Evolutionary conservation across 192 early-diverging fungal species (phyloP).

Genomic region (Phlyctochytrium arcticum): DNA sequence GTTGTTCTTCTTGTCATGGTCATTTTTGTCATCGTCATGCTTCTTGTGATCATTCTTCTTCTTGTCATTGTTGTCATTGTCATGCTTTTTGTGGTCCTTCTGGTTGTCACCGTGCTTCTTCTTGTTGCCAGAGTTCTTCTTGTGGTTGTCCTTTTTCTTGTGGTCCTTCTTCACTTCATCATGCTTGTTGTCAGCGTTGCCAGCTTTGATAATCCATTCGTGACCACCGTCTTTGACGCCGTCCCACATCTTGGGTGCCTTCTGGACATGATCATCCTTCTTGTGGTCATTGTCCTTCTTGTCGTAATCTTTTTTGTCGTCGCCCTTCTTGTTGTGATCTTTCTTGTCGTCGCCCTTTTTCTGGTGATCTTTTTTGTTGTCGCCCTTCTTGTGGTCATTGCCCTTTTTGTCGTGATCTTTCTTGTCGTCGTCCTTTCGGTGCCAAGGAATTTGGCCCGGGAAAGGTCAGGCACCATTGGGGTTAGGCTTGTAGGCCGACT

Average conservation of each 20-base stretch:
- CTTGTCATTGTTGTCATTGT: not conserved
- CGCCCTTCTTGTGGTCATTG: not conserved
- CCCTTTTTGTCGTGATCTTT: not conserved
- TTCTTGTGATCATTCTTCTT: not conserved
- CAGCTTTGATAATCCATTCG: too few relatives aligned
- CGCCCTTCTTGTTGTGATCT: not conserved
- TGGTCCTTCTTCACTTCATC: not conserved
- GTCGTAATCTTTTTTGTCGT: too few relatives aligned
- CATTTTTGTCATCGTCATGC: not conserved
- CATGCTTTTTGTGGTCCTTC: not conserved
- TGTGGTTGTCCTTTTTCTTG: conserved; percentile 2
- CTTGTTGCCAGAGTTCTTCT: not conserved
- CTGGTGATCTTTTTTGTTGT: too few relatives aligned
- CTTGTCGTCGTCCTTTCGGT: not conserved
- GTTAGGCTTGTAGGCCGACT: not conserved
- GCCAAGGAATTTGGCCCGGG: too few relatives aligned
- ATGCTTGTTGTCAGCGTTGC: not conserved
- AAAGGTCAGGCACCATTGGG: not conserved
- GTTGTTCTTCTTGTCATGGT: not conserved
- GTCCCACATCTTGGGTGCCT: not conserved
- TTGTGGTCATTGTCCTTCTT: not conserved
- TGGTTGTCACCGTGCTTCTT: not conserved
- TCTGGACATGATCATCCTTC: not conserved
- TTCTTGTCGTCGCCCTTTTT: too few relatives aligned
- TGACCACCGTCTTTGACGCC: too few relatives aligned